Evolutionary conservation across 352 stramenopile species (phyloP).

Genomic region (Elongisporangium senticosum): DNA sequence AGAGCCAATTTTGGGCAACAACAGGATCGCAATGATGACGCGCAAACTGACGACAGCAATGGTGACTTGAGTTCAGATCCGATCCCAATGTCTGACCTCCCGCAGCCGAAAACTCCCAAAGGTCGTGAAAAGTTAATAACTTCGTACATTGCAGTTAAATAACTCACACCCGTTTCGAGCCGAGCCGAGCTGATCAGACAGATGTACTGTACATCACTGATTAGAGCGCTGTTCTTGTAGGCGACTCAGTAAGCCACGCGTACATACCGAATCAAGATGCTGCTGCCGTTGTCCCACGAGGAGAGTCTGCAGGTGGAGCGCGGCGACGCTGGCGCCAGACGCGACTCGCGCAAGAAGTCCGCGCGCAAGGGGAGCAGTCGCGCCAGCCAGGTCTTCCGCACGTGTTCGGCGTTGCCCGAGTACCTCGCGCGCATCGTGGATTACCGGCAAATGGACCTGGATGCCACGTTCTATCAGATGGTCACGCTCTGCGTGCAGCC

Average conservation of each 20-base stretch:
- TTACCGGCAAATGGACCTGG: constrained; percentile 86
- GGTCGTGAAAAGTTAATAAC: too few species aligned
- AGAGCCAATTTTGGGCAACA: not conserved
- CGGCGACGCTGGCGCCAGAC: not conserved
- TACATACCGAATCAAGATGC: not conserved
- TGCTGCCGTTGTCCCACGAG: not conserved
- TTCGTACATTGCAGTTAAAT: too few species aligned
- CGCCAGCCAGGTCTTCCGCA: constrained; percentile 52
- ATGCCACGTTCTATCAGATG: constrained; percentile 88
- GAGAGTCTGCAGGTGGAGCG: not conserved
- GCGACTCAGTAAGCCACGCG: not conserved
- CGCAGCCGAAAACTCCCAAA: too few species aligned
- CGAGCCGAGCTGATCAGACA: too few species aligned
- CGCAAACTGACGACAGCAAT: not conserved
- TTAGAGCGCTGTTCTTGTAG: not conserved
- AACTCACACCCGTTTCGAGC: too few species aligned
- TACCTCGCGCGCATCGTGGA: constrained; percentile 79
- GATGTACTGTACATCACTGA: too few species aligned
- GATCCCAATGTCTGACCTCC: not conserved
- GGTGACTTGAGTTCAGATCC: not conserved
- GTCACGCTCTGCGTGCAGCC: constrained; percentile 82
- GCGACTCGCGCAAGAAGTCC: not conserved
- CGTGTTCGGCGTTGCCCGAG: constrained; percentile 69
- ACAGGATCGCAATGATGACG: not conserved
- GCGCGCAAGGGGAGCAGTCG: constrained; percentile 4